These are phyloP conservation scores for Fomitopsis serialis DNA, from an alignment of 768 basidiomycete species.

Conservation along the genomic window DNA sequence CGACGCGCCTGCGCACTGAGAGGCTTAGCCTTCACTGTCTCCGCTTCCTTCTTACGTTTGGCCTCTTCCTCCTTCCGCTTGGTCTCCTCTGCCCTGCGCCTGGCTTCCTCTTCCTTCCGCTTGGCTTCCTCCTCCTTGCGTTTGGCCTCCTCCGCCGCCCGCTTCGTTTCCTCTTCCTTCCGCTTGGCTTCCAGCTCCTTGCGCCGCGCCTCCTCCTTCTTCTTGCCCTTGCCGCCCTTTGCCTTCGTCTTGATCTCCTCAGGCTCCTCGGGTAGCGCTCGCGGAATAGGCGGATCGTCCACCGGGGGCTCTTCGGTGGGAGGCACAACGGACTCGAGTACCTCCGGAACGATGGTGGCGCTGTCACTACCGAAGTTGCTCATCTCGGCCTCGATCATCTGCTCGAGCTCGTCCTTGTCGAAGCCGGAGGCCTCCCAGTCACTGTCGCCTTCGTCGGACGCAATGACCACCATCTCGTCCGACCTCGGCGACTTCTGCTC, in stretches of 20 bases:
- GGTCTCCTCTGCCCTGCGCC: conserved; percentile 12
- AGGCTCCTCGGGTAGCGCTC: not conserved
- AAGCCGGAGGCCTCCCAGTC: conserved; percentile 17
- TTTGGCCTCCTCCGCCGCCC: conserved; percentile 6
- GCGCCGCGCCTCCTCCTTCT: not conserved
- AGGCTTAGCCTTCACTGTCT: conserved; percentile 16
- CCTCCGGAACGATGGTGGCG: not conserved
- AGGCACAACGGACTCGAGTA: not conserved
- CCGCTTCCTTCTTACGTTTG: conserved; percentile 17
- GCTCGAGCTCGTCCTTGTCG: conserved; percentile 10
- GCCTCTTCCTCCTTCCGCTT: conserved; percentile 15
- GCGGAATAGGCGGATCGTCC: not conserved
- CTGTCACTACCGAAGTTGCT: not conserved
- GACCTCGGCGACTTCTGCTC: conserved; percentile 12
- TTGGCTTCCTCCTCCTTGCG: conserved; percentile 11
- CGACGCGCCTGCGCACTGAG: conserved; percentile 22
- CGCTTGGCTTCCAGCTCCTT: conserved; percentile 8
- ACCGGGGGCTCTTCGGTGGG: not conserved
- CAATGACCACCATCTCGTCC: conserved; percentile 17
- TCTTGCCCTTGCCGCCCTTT: not conserved
- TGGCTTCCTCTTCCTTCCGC: conserved; percentile 14
- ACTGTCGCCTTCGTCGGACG: conserved; percentile 10
- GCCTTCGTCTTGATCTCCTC: not conserved
- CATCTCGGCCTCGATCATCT: conserved; percentile 3
- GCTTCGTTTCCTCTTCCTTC: conserved; percentile 7